Base-by-base conservation (phyloP, 2,329 filamentous ascomycete genomes). In the Diplodia mutila region DNA sequence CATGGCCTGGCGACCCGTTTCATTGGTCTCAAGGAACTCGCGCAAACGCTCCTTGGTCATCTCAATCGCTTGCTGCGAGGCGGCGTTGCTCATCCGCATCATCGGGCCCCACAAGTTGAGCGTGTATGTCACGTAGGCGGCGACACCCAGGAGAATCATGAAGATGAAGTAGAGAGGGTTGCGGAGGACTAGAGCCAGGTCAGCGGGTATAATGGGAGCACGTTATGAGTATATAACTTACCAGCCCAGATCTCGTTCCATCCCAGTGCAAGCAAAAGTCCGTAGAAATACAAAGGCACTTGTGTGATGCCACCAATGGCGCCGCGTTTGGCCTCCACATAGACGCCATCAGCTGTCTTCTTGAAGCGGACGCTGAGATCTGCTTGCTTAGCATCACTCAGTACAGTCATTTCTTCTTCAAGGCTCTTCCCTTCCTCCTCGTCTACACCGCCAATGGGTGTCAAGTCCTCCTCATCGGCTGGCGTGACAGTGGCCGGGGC, bases 231-330 rank as follows among this genome's bases (percentile, higher is more conserved):
- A 34, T 52, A 46, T 52, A 57, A 79, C 91, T 85, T 85, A 97
- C 94, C 93, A 75, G 94, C 92, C 72, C 97, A 84, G 70, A 99
- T 94, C 81, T 99, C 95, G 80, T 99, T 99, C 95, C 95, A 99
- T n/a, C 95, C 95, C 59, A 99, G 85, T 25, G 93, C 92, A 71
- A 99, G 83, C 67, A 99, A 84, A 67, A 98, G 79, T 51, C 89
- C 92, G 74, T 97, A 99, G 80, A 99, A 97, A 80, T 97, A 98
- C 69, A 97, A 82, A 6, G 95, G 95, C 61, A 99, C 89, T 79
- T 97, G 94, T 4, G 94, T 92, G 73, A 99, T 92, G 67, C 94
- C 94, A 66, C 95, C 95, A 76, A 99, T 96, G 51, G 95, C 95
- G 77, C 94, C 94, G 68, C 95, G 89, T 85, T 99, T 99, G 61